Conservation (phyloP, 176 grass and related monocot species). For the Chrysopogon serrulatus region DNA sequence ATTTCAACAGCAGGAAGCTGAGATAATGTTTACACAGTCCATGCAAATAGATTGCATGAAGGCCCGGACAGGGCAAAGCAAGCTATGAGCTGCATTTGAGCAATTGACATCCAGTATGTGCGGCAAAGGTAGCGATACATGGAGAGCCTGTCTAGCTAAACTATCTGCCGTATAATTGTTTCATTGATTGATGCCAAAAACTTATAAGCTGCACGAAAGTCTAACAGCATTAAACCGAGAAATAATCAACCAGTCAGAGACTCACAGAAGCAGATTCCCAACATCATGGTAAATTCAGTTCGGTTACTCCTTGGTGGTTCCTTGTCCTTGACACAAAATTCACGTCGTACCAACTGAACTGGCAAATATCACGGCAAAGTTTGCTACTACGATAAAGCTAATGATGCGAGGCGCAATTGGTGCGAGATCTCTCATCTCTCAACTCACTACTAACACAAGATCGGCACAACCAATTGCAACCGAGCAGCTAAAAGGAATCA, state of each 20-base stretch:
- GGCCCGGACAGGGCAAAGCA: too few relatives aligned
- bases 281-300: background rate
- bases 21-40: too few relatives aligned
- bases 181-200: too few relatives aligned
- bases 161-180: too few relatives aligned
- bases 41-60: too few relatives aligned
- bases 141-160: too few relatives aligned
- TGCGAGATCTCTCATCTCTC: background rate
- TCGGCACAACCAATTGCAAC: background rate
- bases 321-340: background rate
- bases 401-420: background rate
- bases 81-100: too few relatives aligned
- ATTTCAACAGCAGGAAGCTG: too few relatives aligned
- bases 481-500: background rate
- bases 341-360: background rate
- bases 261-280: background rate
- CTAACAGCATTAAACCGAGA: background rate
- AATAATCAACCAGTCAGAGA: background rate
- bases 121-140: too few relatives aligned
- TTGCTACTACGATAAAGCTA: background rate
- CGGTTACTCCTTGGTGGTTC: background rate
- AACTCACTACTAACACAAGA: background rate
- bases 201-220: background rate
- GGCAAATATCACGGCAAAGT: background rate
- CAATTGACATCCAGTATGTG: too few relatives aligned